These are phyloP conservation scores for Penicillium nordicum DNA, from an alignment of 2,329 filamentous ascomycete genomes.

Conservation along the genomic window DNA sequence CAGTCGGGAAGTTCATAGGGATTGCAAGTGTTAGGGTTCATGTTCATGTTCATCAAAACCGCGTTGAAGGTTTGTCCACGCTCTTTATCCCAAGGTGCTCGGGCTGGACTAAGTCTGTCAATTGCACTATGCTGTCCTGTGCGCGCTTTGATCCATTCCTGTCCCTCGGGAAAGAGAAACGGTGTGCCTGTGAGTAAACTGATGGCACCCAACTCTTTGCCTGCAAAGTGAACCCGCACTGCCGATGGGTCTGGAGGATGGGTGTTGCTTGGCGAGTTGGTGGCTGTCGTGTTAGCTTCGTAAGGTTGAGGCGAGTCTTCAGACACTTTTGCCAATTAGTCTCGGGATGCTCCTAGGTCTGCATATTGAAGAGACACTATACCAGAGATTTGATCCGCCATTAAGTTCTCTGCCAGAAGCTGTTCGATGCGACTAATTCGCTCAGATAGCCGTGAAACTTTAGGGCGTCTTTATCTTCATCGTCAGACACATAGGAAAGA, in stretches of 20 bases:
- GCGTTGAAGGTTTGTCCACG: conserved; percentile 23
- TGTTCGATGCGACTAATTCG: conserved; percentile 43
- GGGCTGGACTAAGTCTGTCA: conserved; percentile 26
- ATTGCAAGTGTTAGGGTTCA: conserved; percentile 18
- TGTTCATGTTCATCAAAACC: conserved; percentile 19
- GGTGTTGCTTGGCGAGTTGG: conserved; percentile 17
- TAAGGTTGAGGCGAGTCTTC: conserved; percentile 6
- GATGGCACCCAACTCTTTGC: conserved; percentile 47
- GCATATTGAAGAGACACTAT: conserved; percentile 1
- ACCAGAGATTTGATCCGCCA: conserved; percentile 21
- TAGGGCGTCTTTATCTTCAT: conserved; percentile 20
- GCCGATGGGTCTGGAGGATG: conserved; percentile 24
- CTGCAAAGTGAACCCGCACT: conserved; percentile 48
- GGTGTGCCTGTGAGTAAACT: conserved; percentile 51
- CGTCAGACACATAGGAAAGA: not conserved
- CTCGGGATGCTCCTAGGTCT: not conserved
- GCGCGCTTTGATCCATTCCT: conserved; percentile 48
- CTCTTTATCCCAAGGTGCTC: conserved; percentile 37
- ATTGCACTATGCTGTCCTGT: conserved; percentile 42
- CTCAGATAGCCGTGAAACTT: conserved; percentile 34
- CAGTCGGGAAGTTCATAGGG: conserved; percentile 38
- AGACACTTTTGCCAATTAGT: conserved; percentile 1
- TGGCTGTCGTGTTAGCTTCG: conserved; percentile 10
- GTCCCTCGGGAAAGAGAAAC: conserved; percentile 48
- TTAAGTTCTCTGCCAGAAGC: conserved; percentile 33